A percentile compares a stretch with the other conserved stretches of the same genome.
phyloP scores from a whole-genome alignment of 495 filamentous ascomycete genomes.

The Penicillium steckii region DNA sequence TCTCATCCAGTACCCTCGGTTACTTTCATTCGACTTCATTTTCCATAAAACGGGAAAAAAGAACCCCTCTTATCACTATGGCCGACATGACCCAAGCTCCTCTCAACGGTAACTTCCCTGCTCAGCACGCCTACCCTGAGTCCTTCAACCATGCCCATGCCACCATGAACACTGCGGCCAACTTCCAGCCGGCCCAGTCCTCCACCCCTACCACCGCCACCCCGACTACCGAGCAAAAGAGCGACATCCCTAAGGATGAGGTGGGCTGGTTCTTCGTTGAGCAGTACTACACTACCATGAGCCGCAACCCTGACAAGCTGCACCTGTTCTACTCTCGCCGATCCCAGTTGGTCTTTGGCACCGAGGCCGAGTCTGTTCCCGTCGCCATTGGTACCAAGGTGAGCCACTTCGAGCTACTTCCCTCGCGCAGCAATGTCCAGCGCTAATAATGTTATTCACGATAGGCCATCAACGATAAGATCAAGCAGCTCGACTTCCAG shows the following conservation, averaged over 20 bases:
- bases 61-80: slow-evolving; percentile 28
- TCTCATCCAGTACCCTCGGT: slow-evolving; percentile 13
- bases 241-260: slow-evolving; percentile 70
- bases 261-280: slow-evolving; percentile 99
- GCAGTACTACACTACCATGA: slow-evolving; percentile 97
- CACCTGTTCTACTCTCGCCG: slow-evolving; percentile 83
- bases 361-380: slow-evolving; percentile 80
- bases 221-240: slow-evolving; percentile 41
- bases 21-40: slow-evolving; percentile 18
- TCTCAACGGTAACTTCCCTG: slow-evolving; percentile 46
- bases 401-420: slow-evolving; percentile 27
- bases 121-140: slow-evolving; percentile 42
- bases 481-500: slow-evolving; percentile 89
- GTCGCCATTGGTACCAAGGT: slow-evolving; percentile 85
- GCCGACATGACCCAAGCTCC: slow-evolving; percentile 45
- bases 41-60: slow-evolving; percentile 10
- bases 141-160: slow-evolving; percentile 37
- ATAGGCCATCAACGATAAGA: slow-evolving; percentile 84
- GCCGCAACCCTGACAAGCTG: slow-evolving; percentile 89
- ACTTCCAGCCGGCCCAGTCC: slow-evolving; percentile 46
- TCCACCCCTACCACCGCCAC: slow-evolving; percentile 44
- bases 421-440: neutral
- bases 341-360: slow-evolving; percentile 79
- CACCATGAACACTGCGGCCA: slow-evolving; percentile 37
- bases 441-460: neutral